These are phyloP conservation scores for Mycena chlorophos DNA, from an alignment of 768 basidiomycete genomes.

Conservation along the genomic window DNA sequence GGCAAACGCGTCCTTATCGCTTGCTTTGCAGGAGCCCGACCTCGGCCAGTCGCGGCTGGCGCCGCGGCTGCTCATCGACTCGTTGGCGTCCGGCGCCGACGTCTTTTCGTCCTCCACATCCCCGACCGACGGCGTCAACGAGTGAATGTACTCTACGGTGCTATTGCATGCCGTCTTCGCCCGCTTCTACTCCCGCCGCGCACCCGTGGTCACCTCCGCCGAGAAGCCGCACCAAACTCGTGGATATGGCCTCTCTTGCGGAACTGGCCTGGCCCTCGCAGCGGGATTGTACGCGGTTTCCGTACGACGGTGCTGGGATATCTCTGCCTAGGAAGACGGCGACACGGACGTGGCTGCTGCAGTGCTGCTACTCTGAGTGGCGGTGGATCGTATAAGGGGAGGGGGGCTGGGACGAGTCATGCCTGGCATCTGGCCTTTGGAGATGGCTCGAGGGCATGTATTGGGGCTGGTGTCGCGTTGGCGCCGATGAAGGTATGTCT, in stretches of 20 bases:
- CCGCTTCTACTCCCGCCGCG: slow-evolving; percentile 13
- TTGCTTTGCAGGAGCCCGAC: slow-evolving; percentile 60
- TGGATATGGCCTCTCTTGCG: not conserved
- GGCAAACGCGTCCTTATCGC: too few relatives aligned
- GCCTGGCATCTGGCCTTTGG: slow-evolving; percentile 41
- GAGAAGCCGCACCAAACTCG: not conserved
- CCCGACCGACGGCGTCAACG: slow-evolving; percentile 45
- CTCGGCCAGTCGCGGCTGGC: slow-evolving; percentile 67
- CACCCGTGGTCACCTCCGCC: not conserved
- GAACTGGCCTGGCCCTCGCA: slow-evolving; percentile 7
- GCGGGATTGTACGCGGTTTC: slow-evolving; percentile 13
- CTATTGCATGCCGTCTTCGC: slow-evolving; percentile 26
- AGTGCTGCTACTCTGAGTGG: too few relatives aligned
- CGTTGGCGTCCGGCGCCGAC: slow-evolving; percentile 76
- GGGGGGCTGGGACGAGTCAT: not conserved
- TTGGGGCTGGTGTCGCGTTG: slow-evolving; percentile 36
- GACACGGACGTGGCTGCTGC: slow-evolving; percentile 18
- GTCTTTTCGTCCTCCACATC: slow-evolving; percentile 58
- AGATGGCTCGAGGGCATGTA: slow-evolving; percentile 38
- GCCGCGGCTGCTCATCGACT: slow-evolving; percentile 80
- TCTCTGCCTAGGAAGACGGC: slow-evolving; percentile 22
- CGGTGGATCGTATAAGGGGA: not conserved
- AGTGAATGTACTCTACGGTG: slow-evolving; percentile 34
- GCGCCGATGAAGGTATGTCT: slow-evolving; percentile 38
- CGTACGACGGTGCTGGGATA: slow-evolving; percentile 20